Evolutionary conservation across 345 rosid species (phyloP).

Genomic region (Arabis alpina): DNA sequence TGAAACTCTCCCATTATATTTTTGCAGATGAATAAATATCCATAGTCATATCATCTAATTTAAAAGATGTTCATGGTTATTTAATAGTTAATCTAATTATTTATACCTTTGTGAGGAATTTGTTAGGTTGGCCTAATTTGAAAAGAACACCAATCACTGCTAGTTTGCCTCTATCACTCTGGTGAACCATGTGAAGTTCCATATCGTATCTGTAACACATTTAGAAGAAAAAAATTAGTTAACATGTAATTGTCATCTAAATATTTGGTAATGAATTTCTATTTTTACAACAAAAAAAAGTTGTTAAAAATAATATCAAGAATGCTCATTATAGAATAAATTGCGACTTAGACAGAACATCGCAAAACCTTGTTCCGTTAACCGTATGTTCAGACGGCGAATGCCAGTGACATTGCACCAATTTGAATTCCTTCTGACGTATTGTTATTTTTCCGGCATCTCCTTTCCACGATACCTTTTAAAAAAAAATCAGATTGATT

Average conservation of each 20-base stretch:
- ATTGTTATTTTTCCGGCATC: constrained; percentile 66
- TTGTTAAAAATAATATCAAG: no score
- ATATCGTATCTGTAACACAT: constrained; percentile 44
- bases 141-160: constrained; percentile 66
- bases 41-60: no score
- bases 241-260: not conserved
- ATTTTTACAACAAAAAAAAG: not conserved
- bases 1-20: no score
- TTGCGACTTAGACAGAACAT: not conserved
- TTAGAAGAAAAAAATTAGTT: not conserved
- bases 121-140: constrained; percentile 59
- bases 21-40: no score
- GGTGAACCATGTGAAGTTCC: constrained; percentile 76
- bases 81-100: not conserved
- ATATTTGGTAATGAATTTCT: not conserved
- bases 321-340: no score
- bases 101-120: constrained; percentile 59
- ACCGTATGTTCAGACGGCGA: constrained; percentile 70
- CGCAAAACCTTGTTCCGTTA: constrained; percentile 57
- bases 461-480: constrained; percentile 69
- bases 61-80: no score
- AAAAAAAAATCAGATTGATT: not conserved
- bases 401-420: constrained; percentile 73
- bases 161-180: constrained; percentile 34
- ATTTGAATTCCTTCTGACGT: constrained; percentile 49